Base-by-base conservation (phyloP, 148 eudicot species). In the Fagopyrum tataricum region DNA sequence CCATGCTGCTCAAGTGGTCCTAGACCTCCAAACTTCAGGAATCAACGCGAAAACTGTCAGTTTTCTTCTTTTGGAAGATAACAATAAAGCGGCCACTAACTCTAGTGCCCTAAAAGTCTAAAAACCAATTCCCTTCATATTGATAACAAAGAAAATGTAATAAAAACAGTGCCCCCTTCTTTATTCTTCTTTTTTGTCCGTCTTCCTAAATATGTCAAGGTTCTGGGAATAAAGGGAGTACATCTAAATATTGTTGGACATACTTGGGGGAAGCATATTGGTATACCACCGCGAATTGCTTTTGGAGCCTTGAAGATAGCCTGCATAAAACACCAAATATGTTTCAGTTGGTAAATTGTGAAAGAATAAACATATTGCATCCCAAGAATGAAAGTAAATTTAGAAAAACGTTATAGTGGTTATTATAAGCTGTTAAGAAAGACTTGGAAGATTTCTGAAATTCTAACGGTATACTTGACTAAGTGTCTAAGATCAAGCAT, bases 221-320 rank as follows among this genome's bases (percentile, higher is more conserved):
- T 37, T 31, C 2, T 37, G 26, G 61, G 26, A 55, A 55, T 55
- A 26, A 52, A 64, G 31, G 31, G 15, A 31, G 56, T 43, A 80
- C 70, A 64, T 39, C 69, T 47, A 52, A 12, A 74, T 72, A 67
- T 47, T 66, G 56, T 64, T 64, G 43, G 44, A 72, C 88, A 74
- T 79, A 95, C 98, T 81, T 95, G 98, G 67, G 98, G 98, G 80
- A 95, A 95, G 87, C 96, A 90, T 72, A 95, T 78, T 39, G 98
- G 98, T 81, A 95, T 95, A 68, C 98, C 98, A 78, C 98, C 98
- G 73, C 98, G 98, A 80, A 95, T 95, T 69, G 97, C 80, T 84
- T 91, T 95, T 10, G 97, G 93, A 79, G 96, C 93, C 81, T 87
- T 89, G 81, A 87, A 95, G 67, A 82, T 86, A 69, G 97, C 93